Base-by-base conservation (phyloP, 306 rosid species). In the Quercus cerris region DNA sequence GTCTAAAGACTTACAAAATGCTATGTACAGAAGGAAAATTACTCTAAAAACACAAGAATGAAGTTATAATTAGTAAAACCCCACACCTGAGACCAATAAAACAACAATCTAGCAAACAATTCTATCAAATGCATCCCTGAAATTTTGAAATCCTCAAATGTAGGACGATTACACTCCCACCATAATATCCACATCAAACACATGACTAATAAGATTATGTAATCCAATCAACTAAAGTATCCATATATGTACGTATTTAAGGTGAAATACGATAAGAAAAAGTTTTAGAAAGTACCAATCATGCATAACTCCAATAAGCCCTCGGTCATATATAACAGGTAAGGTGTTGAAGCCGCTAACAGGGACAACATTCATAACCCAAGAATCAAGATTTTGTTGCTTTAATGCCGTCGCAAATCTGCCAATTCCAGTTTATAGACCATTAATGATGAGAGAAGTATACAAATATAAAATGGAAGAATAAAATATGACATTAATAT, bases 291-390 rank as follows among this genome's bases (percentile, higher is more conserved):
- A 28, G 71, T 91, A 95, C 99, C 99, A 95, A 89, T 95, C 99
- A 81, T 95, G 99, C 86, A 86, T 75, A 70, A 93, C 98, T 79
- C 99, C 99, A 22, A 95, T 86, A 84, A 95, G 90, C 56, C 99
- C 99, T 7, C 99, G 97, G 74, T 95, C 99, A 67, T 90, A 91
- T 80, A 93, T 89, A 77, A 93, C 93, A 15, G 99, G 98, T 83
- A 95, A 90, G 70, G 99, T 95, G 89, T 95, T 95, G 69, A 95
- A 90, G 64, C 99, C 96, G 59, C 98, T 95, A 56, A 88, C 85
- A 72, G 99, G 99, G 81, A 95, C 98, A 38, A 95, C 97, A 72
- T 95, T 95, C 97, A 95, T 85, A 81, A 95, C 98, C 99, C 99
- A 95, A 31, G 87, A 73, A 79, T 93, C 89, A 67, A 95, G 56